Base-by-base conservation (phyloP, 805 yeast species). In the Wickerhamomyces pijperi region DNA sequence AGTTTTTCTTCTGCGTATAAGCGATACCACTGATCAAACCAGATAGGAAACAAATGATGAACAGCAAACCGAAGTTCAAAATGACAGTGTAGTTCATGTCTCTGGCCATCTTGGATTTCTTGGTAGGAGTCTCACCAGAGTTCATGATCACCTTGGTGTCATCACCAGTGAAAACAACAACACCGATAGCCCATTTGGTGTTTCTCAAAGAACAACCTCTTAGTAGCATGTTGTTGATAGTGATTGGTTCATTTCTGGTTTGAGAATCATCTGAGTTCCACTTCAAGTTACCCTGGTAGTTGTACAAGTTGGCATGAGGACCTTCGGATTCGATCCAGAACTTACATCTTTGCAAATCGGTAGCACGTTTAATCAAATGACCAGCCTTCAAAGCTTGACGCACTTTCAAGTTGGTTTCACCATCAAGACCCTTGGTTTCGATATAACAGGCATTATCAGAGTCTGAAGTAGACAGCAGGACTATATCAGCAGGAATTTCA, bases 121-220 rank as follows among this genome's bases (percentile, higher is more conserved):
- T 83, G 5, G 88, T 71, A 35, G 92, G 92, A 1, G 92, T 83
- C 16, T 71, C 64, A 54, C 92, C 92, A 2, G 90, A 69, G 57
- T 83, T 83, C 44, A 82, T 61, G 86, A 82, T 82, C 52, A 82
- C 82, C 51, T 83, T 83, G 3, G 94, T 73, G 46, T 83, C 92
- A 35, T 67, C 68, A 53, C 94, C 94, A 4, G 92, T 82, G 59
- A 78, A 82, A 3, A 74, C 64, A 15, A 82, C 92, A 20, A 82
- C 51, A 41, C 92, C 92, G 54, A 82, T 68, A 19, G 74, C 86
- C 92, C 92, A 83, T 57, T 78, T 80, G 1, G 92, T 82, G 53
- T 83, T 83, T 61, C 92, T 70, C 40, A 83, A 61, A n/a, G 74
- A 67, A 50, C 85, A 81, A 19, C 94, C 94, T 62, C 94, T 72